Evolutionary conservation across 768 basidiomycete species (phyloP), one percentile per base, ranked within the genome.

Genomic region (Suillus americanus): DNA sequence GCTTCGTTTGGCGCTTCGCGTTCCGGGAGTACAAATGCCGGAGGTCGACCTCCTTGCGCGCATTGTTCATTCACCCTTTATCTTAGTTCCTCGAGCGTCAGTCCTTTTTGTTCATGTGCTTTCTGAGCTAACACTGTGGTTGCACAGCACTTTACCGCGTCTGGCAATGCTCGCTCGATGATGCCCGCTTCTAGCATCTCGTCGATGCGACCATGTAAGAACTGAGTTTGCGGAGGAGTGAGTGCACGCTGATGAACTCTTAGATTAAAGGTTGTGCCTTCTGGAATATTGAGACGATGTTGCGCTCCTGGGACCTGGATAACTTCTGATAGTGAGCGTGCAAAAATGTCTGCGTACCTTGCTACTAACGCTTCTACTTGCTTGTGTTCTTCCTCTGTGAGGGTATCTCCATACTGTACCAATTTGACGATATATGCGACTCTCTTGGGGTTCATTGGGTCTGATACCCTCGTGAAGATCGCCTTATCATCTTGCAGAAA

Each of bases 271-370:
- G 18, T 57, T 5, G 54, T 20, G 10, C 50, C 54, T 0, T 43
- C 30, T 3, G 56, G 56, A 2, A 66, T 40, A 7, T 62, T 61
- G 3, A 65, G 61, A 12, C 40, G 38, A 12, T 53, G 35, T 9
- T n/a, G 6, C 16, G 40, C 51, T 1, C 50, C 50, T 10, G 38
- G 51, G 0, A 82, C 75, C 0, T 68, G 65, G 0, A 48, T 51
- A 2, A 83, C 81, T 63, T 84, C 79, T 33, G 73, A 70, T 10
- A 82, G 64, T 0, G 77, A 74, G 4, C 82, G 67, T 3, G 80
- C 79, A 60, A 81, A 83, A 37, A 75, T 69, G 63, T 82, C 80
- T 0, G 81, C 79, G 61, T 18, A 40, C 8, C 5, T 5, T 5
- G 3, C 3, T 33, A 8, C 8, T 1, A 33, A 5, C 6, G 4